Evolutionary conservation across 257 asterid species (phyloP).

Genomic region (Salvia miltiorrhiza): DNA sequence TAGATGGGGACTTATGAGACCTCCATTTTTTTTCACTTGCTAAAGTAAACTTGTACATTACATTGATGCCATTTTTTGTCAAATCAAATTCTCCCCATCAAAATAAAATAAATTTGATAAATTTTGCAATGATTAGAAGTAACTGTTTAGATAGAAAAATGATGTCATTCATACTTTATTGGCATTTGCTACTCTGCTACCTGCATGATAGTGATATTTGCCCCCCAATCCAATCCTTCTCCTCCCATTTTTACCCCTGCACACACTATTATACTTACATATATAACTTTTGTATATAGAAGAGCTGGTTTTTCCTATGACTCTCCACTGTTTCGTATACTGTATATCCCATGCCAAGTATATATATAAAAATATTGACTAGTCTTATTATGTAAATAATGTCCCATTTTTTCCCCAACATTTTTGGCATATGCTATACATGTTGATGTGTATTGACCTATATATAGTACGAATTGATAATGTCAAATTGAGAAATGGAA

Average conservation of each 20-base stretch:
- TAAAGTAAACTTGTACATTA: not conserved
- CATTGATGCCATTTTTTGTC: not conserved
- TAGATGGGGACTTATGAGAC: constrained; percentile 17
- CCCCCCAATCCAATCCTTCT: not conserved
- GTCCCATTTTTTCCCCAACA: not conserved
- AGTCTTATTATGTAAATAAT: constrained; percentile 1
- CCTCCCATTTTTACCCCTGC: constrained; percentile 13
- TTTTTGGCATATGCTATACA: not conserved
- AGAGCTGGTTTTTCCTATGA: not conserved
- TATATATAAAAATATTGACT: not conserved
- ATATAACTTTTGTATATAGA: not conserved
- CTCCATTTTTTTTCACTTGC: constrained; percentile 20
- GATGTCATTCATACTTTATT: constrained; percentile 39
- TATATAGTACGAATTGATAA: not conserved
- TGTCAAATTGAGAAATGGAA: not conserved
- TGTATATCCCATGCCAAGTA: not conserved
- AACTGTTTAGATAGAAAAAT: constrained; percentile 40
- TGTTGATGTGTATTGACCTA: not conserved
- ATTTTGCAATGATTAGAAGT: constrained; percentile 29
- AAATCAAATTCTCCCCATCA: not conserved
- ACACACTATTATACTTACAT: not conserved
- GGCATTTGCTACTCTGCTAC: constrained; percentile 34
- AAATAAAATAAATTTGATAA: not conserved
- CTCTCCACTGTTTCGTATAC: not conserved
- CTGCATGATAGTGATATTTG: constrained; percentile 37